Evolutionary conservation across 108 stramenopile genomes (phyloP), one percentile per base, ranked within the genome.

Genomic region (Pseudonitzschia delicatissima): DNA sequence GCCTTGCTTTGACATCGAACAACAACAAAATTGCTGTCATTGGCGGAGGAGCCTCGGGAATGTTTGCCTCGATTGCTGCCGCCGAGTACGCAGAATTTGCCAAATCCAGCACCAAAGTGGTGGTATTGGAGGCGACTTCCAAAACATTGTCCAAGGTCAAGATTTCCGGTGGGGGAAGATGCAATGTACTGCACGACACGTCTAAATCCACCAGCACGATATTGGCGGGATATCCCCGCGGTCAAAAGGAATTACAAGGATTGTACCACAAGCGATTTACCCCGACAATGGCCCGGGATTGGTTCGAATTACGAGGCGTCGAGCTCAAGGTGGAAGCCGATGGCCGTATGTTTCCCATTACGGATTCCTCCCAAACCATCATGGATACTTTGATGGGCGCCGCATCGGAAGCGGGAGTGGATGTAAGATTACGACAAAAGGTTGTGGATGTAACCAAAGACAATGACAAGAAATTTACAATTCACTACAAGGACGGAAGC

Each of bases 301-400:
- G 95, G 95, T 97, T 97, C 72, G 79, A 89, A 62, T 57, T 72
- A 31, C 81, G 88, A 5, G 96, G 95, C 48, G 96, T 98, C 0
- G n/a, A 60, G 40, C 78, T 96, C 28, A 98, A 98, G 67, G 96
- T 94, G 20, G 97, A 98, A 67, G 63, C 60, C 9, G 97, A 98
- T 76, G 98, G 97, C 13, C 89, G 97, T 27, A 96, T 96, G 94
- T 98, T 98, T 71, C 97, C 97, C 11, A 64, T 60, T 5, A 93
- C 95, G 25, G 96, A 98, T 68, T 69, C 81, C 33, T 88, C 90
- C n/a, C 83, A 84, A 66, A 96, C 97, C 3, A 88, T 98, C 28
- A 84, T 96, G 45, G 85, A 96, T 72, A 67, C 78, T 17, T 71
- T 98, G 31, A 29, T 68, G 48, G 48, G 64, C 7, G 80, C 95